Percentiles rank a stretch among this genome's conserved stretches.
phyloP scores from a whole-genome alignment of 75 land plant genomes.

The Ceratopteris richardii region DNA sequence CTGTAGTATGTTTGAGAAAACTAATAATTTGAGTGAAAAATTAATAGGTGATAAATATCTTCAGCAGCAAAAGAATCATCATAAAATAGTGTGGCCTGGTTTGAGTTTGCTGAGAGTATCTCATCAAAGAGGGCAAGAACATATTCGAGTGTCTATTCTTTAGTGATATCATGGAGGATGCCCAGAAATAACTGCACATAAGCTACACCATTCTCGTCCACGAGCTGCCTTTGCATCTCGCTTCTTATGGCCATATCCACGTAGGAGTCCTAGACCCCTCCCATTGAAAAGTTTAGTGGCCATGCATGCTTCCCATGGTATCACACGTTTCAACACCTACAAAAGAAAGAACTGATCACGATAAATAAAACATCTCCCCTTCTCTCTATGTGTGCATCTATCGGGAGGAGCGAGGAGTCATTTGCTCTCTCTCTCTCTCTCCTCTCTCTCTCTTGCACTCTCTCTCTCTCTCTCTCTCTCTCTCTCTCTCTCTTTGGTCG shows the following conservation, averaged over 20 bases:
- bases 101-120: slow-evolving; percentile 87
- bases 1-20: too few species aligned
- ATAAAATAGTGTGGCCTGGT: slow-evolving; percentile 80
- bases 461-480: too few species aligned
- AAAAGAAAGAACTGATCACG: too few species aligned
- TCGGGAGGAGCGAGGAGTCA: too few species aligned
- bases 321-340: slow-evolving; percentile 81
- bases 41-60: slow-evolving; percentile 82
- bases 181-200: slow-evolving; percentile 72
- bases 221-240: slow-evolving; percentile 59
- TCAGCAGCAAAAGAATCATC: slow-evolving; percentile 63
- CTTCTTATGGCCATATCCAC: slow-evolving; percentile 78
- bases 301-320: slow-evolving; percentile 97
- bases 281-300: slow-evolving; percentile 76
- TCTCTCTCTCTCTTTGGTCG: too few species aligned
- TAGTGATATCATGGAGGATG: slow-evolving; percentile 67
- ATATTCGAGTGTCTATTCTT: slow-evolving; percentile 92
- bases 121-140: slow-evolving; percentile 88
- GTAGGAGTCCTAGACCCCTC: slow-evolving; percentile 69
- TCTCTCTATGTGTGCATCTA: too few species aligned
- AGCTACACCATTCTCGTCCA: slow-evolving; percentile 94
- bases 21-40: too few species aligned
- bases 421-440: too few species aligned
- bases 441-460: too few species aligned
- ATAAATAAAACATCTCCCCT: background rate